Percentiles rank a stretch among this genome's conserved stretches.
Evolutionary conservation across 768 basidiomycete genomes (phyloP).

Genomic region (Lactifluus subvellereus): DNA sequence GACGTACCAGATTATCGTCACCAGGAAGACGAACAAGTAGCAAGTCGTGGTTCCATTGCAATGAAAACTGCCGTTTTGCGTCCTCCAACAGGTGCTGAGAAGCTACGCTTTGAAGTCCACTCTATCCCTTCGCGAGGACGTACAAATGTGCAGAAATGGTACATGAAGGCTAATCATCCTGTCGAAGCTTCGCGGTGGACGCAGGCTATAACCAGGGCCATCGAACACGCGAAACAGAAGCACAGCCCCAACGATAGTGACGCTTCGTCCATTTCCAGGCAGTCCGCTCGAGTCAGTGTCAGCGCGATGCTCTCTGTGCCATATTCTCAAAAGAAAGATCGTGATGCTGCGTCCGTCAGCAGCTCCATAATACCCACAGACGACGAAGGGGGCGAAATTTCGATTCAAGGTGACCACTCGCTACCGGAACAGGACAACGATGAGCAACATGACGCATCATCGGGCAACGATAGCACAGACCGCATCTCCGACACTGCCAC

Average conservation of each 20-base stretch:
- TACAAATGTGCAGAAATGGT: constrained; percentile 63
- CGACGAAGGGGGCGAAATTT: constrained; percentile 24
- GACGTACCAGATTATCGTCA: constrained; percentile 61
- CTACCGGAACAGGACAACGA: not conserved
- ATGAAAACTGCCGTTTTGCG: constrained; percentile 75
- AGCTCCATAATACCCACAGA: constrained; percentile 27
- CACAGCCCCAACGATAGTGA: constrained; percentile 40
- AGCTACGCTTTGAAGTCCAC: constrained; percentile 79
- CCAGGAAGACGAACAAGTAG: constrained; percentile 83
- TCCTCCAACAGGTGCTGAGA: constrained; percentile 44
- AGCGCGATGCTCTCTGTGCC: constrained; percentile 13
- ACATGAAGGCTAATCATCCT: constrained; percentile 78
- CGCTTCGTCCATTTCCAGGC: constrained; percentile 27
- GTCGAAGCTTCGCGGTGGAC: constrained; percentile 89
- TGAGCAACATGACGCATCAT: constrained; percentile 41
- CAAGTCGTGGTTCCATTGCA: constrained; percentile 81
- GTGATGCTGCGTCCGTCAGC: constrained; percentile 22
- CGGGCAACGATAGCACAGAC: constrained; percentile 37
- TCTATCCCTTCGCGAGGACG: constrained; percentile 48
- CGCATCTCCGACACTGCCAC: constrained; percentile 27
- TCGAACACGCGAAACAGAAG: constrained; percentile 61
- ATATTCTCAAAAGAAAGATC: constrained; percentile 8
- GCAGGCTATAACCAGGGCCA: constrained; percentile 63
- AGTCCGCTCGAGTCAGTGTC: constrained; percentile 17
- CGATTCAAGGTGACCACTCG: not conserved